Conservation (phyloP, 2,329 filamentous ascomycete species). For the Colletotrichum navitas region DNA sequence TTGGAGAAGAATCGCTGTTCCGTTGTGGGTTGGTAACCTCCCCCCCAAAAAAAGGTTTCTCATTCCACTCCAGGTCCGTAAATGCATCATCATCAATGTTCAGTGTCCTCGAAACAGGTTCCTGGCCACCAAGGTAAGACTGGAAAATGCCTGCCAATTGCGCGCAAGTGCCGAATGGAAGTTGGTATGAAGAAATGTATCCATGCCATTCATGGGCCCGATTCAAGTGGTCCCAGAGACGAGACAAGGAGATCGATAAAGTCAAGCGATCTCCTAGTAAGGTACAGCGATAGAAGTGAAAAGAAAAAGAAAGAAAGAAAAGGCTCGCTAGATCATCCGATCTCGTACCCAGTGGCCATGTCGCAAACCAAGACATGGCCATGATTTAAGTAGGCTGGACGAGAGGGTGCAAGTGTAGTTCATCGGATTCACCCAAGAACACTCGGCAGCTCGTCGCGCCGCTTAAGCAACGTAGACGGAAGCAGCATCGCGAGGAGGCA, state of each 20-base stretch:
- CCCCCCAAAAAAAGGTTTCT: conserved; percentile 27
- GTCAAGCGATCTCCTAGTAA: conserved; percentile 47
- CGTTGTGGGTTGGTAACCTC: conserved; percentile 33
- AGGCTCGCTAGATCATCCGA: conserved; percentile 30
- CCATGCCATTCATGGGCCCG: conserved; percentile 41
- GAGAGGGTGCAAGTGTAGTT: conserved; percentile 36
- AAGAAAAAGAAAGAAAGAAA: conserved; percentile 43
- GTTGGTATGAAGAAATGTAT: conserved; percentile 29
- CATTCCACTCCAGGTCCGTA: conserved; percentile 40
- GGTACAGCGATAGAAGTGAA: conserved; percentile 54
- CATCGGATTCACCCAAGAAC: conserved; percentile 13
- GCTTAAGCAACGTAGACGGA: conserved; percentile 45
- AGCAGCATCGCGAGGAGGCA: conserved; percentile 54
- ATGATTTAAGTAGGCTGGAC: conserved; percentile 28
- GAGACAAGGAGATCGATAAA: conserved; percentile 50
- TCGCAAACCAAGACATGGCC: conserved; percentile 35
- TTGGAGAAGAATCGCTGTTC: conserved; percentile 35
- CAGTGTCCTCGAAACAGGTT: conserved; percentile 40
- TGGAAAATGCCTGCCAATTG: conserved; percentile 29
- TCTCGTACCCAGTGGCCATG: conserved; percentile 31
- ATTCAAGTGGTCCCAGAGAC: conserved; percentile 37
- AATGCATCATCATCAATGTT: conserved; percentile 42
- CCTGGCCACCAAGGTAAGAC: conserved; percentile 22
- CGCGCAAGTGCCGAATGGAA: conserved; percentile 39
- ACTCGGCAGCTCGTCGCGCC: not conserved